Evolutionary conservation across 2,329 filamentous ascomycete species (phyloP).

Genomic region (Chalaropsis thielavioides): DNA sequence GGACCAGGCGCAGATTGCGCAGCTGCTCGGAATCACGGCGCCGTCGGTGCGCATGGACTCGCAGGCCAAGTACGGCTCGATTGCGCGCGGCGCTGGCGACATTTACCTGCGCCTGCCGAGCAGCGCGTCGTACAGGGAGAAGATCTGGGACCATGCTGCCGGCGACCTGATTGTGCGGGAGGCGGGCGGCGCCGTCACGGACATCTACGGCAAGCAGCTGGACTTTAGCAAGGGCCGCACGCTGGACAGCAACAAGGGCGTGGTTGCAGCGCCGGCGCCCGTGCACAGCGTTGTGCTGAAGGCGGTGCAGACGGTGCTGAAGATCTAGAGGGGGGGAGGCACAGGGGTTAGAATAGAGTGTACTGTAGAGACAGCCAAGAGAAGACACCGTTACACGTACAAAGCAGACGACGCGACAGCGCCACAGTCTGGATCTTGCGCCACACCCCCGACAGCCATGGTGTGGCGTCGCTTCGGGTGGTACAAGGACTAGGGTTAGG

Average conservation of each 20-base stretch:
- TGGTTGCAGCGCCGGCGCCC: conserved; percentile 69
- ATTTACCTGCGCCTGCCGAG: conserved; percentile 85
- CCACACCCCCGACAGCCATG: too few species aligned
- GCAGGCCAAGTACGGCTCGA: conserved; percentile 93
- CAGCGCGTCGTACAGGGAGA: conserved; percentile 82
- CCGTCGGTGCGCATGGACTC: conserved; percentile 94
- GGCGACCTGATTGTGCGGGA: conserved; percentile 90
- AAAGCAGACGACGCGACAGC: too few species aligned
- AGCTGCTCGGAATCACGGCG: conserved; percentile 71
- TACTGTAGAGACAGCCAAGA: background rate
- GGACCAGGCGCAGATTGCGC: conserved; percentile 60
- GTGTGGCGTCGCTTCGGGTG: too few species aligned
- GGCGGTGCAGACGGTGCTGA: conserved; percentile 68
- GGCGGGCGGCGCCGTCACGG: conserved; percentile 82
- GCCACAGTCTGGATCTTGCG: too few species aligned
- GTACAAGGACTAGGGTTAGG: too few species aligned
- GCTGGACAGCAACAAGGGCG: conserved; percentile 78
- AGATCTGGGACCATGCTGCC: conserved; percentile 98
- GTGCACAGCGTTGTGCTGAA: conserved; percentile 64
- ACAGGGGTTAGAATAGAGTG: background rate
- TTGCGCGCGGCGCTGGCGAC: conserved; percentile 85
- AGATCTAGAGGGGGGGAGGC: conserved; percentile 21
- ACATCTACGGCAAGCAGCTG: conserved; percentile 68
- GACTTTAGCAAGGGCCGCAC: conserved; percentile 82
- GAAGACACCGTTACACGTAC: too few species aligned